These are phyloP conservation scores for Talaromyces funiculosus DNA, from an alignment of 2,329 filamentous ascomycete species.

Conservation along the genomic window DNA sequence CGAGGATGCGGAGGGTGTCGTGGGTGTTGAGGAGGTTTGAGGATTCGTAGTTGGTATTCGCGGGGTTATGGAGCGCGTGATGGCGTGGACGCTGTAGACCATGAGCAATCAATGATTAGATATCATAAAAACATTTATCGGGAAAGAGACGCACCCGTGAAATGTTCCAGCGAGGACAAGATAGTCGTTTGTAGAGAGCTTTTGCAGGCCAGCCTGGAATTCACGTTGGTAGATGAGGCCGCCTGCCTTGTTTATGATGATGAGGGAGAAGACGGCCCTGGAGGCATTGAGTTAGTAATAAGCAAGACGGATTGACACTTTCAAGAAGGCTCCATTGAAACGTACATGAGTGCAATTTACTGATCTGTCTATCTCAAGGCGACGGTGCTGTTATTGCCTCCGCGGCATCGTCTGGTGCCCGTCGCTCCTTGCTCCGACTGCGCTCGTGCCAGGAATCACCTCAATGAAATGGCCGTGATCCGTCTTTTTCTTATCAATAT, in stretches of 20 bases:
- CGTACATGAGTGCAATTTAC: not conserved
- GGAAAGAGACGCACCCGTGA: conserved; percentile 62
- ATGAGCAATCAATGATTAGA: too few species aligned
- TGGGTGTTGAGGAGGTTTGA: conserved; percentile 21
- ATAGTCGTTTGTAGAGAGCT: conserved; percentile 91
- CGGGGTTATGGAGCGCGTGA: conserved; percentile 52
- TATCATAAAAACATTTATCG: too few species aligned
- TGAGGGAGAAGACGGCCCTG: conserved; percentile 91
- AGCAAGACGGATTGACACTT: not conserved
- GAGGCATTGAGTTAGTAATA: not conserved
- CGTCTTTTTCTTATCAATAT: not conserved
- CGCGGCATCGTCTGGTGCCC: not conserved
- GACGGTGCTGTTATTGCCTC: not conserved
- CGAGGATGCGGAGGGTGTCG: conserved; percentile 14
- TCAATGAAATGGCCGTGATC: too few species aligned
- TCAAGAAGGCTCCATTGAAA: not conserved
- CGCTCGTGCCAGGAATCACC: not conserved
- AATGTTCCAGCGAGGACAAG: conserved; percentile 96
- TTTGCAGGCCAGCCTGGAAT: conserved; percentile 80
- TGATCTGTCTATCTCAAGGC: not conserved
- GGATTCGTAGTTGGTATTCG: conserved; percentile 29
- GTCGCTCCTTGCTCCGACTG: not conserved
- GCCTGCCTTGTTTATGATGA: conserved; percentile 98
- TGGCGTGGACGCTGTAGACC: conserved; percentile 54
- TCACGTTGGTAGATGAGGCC: conserved; percentile 94